These are phyloP conservation scores for Bertia moriformis DNA, from an alignment of 2,329 filamentous ascomycete genomes.

Conservation along the genomic window DNA sequence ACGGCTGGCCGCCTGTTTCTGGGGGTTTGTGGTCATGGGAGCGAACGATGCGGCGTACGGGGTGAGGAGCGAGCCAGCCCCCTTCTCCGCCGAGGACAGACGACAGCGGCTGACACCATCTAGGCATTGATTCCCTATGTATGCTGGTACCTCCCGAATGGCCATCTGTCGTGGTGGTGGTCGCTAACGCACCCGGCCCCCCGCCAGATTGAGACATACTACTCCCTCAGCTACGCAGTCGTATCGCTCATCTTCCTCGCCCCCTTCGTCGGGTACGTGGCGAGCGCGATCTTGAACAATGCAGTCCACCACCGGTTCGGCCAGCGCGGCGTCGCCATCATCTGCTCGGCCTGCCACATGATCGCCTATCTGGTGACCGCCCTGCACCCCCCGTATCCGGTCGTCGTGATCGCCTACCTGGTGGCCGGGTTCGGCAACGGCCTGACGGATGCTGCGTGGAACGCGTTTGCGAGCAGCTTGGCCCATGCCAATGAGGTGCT, in stretches of 20 bases:
- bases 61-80: too few species aligned
- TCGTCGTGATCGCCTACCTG: slow-evolving; percentile 48
- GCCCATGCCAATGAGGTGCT: slow-evolving; percentile 58
- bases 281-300: slow-evolving; percentile 51
- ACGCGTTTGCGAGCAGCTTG: slow-evolving; percentile 57
- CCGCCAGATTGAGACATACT: slow-evolving; percentile 43
- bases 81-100: too few species aligned
- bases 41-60: not conserved
- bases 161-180: not conserved
- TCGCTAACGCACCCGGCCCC: slow-evolving; percentile 1
- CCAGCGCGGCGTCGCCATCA: slow-evolving; percentile 55
- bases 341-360: slow-evolving; percentile 48
- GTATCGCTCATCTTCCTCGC: slow-evolving; percentile 55
- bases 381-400: slow-evolving; percentile 56
- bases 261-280: slow-evolving; percentile 49
- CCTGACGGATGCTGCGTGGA: slow-evolving; percentile 44
- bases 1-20: too few species aligned
- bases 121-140: slow-evolving; percentile 8
- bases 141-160: not conserved
- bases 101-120: too few species aligned
- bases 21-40: not conserved
- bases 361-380: slow-evolving; percentile 31
- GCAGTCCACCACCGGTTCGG: slow-evolving; percentile 48
- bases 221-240: slow-evolving; percentile 42
- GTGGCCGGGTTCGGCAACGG: slow-evolving; percentile 61